Evolutionary conservation across 1,284 basidiomycete genomes (phyloP), one percentile per base, ranked within the genome.

Genomic region (Leucoagaricus sp.): DNA sequence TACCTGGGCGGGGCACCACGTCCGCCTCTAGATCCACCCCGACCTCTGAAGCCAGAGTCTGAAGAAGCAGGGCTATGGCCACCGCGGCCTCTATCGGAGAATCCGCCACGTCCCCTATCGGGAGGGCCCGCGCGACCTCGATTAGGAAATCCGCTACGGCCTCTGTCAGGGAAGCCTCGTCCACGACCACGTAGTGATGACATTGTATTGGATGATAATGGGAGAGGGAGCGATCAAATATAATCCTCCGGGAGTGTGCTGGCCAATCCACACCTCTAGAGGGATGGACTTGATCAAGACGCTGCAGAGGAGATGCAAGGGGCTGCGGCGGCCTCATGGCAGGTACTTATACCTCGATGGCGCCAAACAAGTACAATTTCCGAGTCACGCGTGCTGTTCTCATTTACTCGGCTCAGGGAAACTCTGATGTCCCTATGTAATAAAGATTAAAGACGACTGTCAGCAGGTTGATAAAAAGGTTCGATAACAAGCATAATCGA

Each of bases 1-100:
- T 72, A 86, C 84, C 84, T 81, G 69, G 78, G 81, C 51, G 69
- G 74, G 57, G 76, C 79, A 55, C 67, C 67, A 42, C 69, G 70
- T 31, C 75, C 64, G 48, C 69, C 65, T 26, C 69, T 63, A n/a
- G 45, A 28, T 33, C 55, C 70, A 41, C 63, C 64, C 36, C 70
- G 72, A 60, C 75, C 66, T 55, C 66, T 65, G 9, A 64, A 61
- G 15, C 65, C 64, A 34, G 65, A 62, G 38, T 65, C 69, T 21
- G 69, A 63, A 12, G 67, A 68, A 51, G 66, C 60, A 58, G 53
- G 53, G 26, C 52, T 46, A 17, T 19, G 15, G 19, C 67, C 70
- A 38, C 59, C 61, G 33, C 70, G 72, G 60, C 72, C 66, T 59
- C 66, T 49, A 8, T 19, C 67, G 61, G n/a, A n/a, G n/a, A n/a